Evolutionary conservation across 345 rosid genomes (phyloP).

Genomic region (Laguncularia racemosa): DNA sequence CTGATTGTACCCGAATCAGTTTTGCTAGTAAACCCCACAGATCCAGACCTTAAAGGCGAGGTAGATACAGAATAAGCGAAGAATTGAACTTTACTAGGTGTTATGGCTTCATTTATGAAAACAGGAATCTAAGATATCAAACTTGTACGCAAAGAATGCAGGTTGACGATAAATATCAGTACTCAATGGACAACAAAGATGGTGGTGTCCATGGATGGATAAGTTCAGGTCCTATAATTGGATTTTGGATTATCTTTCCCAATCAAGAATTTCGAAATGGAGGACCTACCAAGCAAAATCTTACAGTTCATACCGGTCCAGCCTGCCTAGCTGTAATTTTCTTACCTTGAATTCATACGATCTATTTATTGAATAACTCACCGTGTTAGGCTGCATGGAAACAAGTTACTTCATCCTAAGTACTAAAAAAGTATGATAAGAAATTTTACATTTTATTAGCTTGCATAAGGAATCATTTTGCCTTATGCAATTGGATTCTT

Average conservation of each 20-base stretch:
- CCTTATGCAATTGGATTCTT: no score
- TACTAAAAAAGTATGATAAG: no score
- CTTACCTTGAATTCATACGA: neutral
- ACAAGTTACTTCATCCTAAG: no score
- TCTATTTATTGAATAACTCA: no score
- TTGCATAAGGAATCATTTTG: no score
- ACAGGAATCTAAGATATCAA: neutral
- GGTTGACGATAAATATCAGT: slow-evolving; percentile 42
- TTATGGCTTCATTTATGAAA: no score
- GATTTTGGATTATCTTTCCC: slow-evolving; percentile 31
- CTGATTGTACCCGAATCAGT: slow-evolving; percentile 29
- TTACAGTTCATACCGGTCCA: slow-evolving; percentile 30
- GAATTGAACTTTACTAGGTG: neutral
- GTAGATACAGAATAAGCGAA: slow-evolving; percentile 5
- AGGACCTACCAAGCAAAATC: slow-evolving; percentile 36
- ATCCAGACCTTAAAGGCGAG: slow-evolving; percentile 36
- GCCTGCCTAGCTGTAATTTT: slow-evolving; percentile 27
- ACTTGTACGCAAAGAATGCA: slow-evolving; percentile 10
- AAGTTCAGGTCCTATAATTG: slow-evolving; percentile 22
- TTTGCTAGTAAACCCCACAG: slow-evolving; percentile 23
- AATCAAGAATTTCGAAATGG: slow-evolving; percentile 36
- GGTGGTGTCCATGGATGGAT: slow-evolving; percentile 43
- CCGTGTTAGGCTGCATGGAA: no score
- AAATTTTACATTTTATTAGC: no score
- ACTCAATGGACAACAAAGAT: slow-evolving; percentile 31